A percentile compares a stretch with the other conserved stretches of the same genome.
Evolutionary conservation across 345 rosid genomes (phyloP).

Genomic region (Luvunga scandens): DNA sequence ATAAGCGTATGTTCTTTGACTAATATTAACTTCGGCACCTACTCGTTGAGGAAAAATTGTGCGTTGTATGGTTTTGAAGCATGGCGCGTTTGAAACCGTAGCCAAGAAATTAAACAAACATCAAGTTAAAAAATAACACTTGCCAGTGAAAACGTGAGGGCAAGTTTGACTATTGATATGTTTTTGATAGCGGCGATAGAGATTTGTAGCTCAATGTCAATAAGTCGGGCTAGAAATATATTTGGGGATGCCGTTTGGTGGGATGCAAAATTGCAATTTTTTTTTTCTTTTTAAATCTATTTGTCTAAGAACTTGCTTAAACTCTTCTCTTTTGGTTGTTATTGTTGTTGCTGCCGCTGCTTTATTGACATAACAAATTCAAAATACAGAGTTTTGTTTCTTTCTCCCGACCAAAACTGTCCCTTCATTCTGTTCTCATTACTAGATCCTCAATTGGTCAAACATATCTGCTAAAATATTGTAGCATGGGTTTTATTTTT

Average conservation of each 20-base stretch:
- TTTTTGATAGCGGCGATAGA: background rate
- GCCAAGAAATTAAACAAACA: background rate
- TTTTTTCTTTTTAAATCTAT: background rate
- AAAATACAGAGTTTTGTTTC: background rate
- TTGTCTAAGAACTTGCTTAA: background rate
- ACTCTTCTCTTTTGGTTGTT: background rate
- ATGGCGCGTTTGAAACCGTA: conserved; percentile 2
- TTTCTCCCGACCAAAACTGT: background rate
- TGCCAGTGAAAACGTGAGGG: background rate
- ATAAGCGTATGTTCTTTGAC: conserved; percentile 4
- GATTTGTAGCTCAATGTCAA: background rate
- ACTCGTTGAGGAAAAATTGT: background rate
- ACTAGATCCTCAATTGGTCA: background rate
- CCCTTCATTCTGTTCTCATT: conserved; percentile 6
- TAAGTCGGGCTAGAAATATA: background rate
- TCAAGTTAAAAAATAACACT: background rate
- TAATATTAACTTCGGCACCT: background rate
- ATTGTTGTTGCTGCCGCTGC: background rate
- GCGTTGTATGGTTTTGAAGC: conserved; percentile 3
- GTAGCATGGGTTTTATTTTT: background rate
- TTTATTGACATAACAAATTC: conserved; percentile 8
- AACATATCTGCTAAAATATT: background rate
- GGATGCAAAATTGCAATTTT: background rate
- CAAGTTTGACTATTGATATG: conserved; percentile 3
- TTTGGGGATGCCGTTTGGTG: background rate